These are phyloP conservation scores for Diaporthe aspalathi DNA, from an alignment of 2,329 filamentous ascomycete genomes.

Conservation along the genomic window DNA sequence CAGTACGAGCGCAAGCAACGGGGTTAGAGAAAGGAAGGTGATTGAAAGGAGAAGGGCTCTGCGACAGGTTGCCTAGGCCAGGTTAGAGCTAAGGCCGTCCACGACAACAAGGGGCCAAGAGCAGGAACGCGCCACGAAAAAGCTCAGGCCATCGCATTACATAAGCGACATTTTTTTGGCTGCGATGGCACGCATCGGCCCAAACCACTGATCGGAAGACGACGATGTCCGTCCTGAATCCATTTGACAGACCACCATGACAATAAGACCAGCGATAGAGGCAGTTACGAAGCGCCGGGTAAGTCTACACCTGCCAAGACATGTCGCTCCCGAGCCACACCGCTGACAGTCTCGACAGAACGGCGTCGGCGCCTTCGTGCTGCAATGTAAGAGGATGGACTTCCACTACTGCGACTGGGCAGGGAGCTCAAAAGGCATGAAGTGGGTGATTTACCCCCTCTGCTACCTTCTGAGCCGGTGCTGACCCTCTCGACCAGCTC, in stretches of 20 bases:
- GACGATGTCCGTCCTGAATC: constrained; percentile 35
- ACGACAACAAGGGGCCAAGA: constrained; percentile 23
- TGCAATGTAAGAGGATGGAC: constrained; percentile 95
- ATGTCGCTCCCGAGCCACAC: no score
- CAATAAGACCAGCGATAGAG: constrained; percentile 62
- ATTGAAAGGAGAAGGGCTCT: constrained; percentile 18
- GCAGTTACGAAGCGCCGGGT: constrained; percentile 66
- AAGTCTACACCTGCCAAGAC: constrained; percentile 40
- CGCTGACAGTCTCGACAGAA: constrained; percentile 69
- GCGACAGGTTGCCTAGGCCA: constrained; percentile 32
- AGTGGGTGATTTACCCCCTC: constrained; percentile 64
- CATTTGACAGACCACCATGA: constrained; percentile 60
- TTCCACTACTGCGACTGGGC: constrained; percentile 98
- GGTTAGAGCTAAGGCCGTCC: constrained; percentile 10
- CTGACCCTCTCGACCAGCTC: constrained; percentile 61
- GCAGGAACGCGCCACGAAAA: constrained; percentile 28
- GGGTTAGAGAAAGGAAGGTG: background rate
- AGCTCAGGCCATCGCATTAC: constrained; percentile 29
- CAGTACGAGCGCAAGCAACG: background rate
- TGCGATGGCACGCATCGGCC: background rate
- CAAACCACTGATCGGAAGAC: background rate
- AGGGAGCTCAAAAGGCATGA: constrained; percentile 94
- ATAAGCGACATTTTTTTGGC: constrained; percentile 36
- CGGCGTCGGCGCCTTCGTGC: constrained; percentile 94
- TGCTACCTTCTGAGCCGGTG: background rate